Percentiles rank a stretch among this genome's conserved stretches.
Evolutionary conservation across 495 filamentous ascomycete genomes (phyloP).

Genomic region (Trichoderma parareesei): DNA sequence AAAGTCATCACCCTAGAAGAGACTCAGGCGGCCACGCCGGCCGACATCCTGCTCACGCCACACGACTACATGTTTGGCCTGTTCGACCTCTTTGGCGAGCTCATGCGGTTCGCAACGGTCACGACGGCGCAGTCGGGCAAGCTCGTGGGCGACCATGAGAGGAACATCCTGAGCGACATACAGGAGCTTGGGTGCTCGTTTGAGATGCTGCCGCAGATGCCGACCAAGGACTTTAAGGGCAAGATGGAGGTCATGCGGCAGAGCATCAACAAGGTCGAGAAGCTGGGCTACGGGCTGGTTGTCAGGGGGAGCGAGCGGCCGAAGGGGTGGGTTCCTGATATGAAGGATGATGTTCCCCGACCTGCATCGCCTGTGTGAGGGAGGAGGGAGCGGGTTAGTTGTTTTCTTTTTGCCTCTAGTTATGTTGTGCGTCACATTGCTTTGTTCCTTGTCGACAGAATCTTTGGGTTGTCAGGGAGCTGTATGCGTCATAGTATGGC

Average conservation of each 20-base stretch:
- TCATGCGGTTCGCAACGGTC: constrained; percentile 93
- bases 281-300: constrained; percentile 73
- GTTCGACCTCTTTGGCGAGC: constrained; percentile 86
- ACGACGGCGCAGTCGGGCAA: constrained; percentile 57
- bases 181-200: constrained; percentile 63
- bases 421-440: no score
- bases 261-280: constrained; percentile 91
- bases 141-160: constrained; percentile 35
- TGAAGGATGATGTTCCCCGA: constrained; percentile 33
- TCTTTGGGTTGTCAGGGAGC: no score
- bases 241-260: constrained; percentile 81
- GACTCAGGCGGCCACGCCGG: constrained; percentile 43
- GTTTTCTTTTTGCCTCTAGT: no score
- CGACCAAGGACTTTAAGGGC: constrained; percentile 47
- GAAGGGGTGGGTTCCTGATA: constrained; percentile 85
- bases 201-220: constrained; percentile 56
- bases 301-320: constrained; percentile 84
- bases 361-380: constrained; percentile 5
- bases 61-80: constrained; percentile 88
- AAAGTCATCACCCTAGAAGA: constrained; percentile 59
- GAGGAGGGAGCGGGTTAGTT: no score
- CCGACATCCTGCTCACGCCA: constrained; percentile 53
- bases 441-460: no score
- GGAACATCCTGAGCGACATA: constrained; percentile 67
- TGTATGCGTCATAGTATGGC: no score